phyloP scores from a whole-genome alignment of 768 basidiomycete genomes.

The Asterophora parasitica region DNA sequence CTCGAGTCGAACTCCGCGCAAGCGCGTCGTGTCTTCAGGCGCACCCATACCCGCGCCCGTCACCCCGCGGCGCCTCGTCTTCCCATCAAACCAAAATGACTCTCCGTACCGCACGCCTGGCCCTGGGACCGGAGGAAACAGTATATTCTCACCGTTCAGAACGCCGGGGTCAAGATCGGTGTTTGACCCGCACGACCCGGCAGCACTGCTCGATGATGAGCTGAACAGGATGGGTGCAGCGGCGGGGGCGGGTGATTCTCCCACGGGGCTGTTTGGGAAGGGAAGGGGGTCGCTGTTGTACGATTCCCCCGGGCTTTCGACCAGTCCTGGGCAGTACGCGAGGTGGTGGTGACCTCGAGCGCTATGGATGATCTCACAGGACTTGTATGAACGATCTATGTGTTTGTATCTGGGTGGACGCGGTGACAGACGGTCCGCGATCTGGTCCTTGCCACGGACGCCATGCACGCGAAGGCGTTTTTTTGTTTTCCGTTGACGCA shows the following conservation, averaged over 20 bases:
- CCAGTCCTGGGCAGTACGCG: slow-evolving; percentile 50
- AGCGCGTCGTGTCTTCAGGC: slow-evolving; percentile 22
- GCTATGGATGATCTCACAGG: not conserved
- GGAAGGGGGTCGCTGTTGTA: slow-evolving; percentile 53
- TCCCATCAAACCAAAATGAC: slow-evolving; percentile 31
- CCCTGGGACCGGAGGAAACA: slow-evolving; percentile 11
- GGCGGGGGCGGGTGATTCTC: slow-evolving; percentile 52
- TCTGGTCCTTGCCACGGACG: no score
- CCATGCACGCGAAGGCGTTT: not conserved
- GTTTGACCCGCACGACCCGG: slow-evolving; percentile 71
- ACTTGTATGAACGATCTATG: slow-evolving; percentile 7
- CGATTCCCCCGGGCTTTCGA: slow-evolving; percentile 61
- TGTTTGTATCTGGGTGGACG: slow-evolving; percentile 7
- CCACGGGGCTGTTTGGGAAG: slow-evolving; percentile 62
- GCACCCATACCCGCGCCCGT: slow-evolving; percentile 25
- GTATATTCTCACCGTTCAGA: slow-evolving; percentile 36
- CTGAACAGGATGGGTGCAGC: slow-evolving; percentile 45
- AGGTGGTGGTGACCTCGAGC: slow-evolving; percentile 42
- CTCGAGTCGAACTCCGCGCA: slow-evolving; percentile 36
- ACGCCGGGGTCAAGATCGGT: slow-evolving; percentile 48
- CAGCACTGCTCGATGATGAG: slow-evolving; percentile 67
- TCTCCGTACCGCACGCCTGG: slow-evolving; percentile 37
- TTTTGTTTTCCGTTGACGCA: not conserved
- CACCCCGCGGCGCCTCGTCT: slow-evolving; percentile 35
- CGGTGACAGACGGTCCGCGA: no score